These are phyloP conservation scores for Lentinula boryana DNA, from an alignment of 768 basidiomycete species.

Conservation along the genomic window DNA sequence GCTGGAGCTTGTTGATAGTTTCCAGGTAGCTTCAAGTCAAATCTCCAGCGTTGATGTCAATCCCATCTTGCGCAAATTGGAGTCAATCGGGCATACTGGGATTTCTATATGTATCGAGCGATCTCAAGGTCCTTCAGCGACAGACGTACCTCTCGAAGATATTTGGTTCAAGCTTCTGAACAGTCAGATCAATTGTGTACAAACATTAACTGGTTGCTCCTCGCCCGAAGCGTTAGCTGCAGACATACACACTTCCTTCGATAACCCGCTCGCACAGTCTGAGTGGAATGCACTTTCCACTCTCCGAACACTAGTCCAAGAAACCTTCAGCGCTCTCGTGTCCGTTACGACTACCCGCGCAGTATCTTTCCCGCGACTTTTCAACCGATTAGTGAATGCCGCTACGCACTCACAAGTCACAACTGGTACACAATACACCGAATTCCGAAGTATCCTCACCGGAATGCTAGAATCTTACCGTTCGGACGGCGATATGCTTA, in stretches of 20 bases:
- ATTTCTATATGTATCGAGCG: slow-evolving; percentile 66
- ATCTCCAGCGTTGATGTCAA: background rate
- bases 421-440: slow-evolving; percentile 70
- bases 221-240: slow-evolving; percentile 15
- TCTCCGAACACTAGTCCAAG: slow-evolving; percentile 73
- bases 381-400: slow-evolving; percentile 86
- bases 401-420: slow-evolving; percentile 43
- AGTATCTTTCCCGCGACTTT: slow-evolving; percentile 87
- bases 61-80: slow-evolving; percentile 27
- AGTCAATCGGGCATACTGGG: slow-evolving; percentile 54
- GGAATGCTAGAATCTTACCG: slow-evolving; percentile 97
- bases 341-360: slow-evolving; percentile 74
- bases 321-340: slow-evolving; percentile 78
- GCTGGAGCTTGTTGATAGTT: slow-evolving; percentile 31
- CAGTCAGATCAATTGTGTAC: slow-evolving; percentile 76
- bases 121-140: slow-evolving; percentile 38
- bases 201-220: slow-evolving; percentile 50
- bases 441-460: slow-evolving; percentile 85
- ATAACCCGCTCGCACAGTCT: slow-evolving; percentile 11
- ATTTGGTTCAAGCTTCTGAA: slow-evolving; percentile 86
- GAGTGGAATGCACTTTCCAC: slow-evolving; percentile 36
- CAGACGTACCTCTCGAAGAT: slow-evolving; percentile 58
- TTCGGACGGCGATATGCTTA: slow-evolving; percentile 84
- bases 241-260: slow-evolving; percentile 12
- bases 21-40: slow-evolving; percentile 16